Evolutionary conservation across 148 eudicot genomes (phyloP).

Genomic region (Amaranthus palmeri): DNA sequence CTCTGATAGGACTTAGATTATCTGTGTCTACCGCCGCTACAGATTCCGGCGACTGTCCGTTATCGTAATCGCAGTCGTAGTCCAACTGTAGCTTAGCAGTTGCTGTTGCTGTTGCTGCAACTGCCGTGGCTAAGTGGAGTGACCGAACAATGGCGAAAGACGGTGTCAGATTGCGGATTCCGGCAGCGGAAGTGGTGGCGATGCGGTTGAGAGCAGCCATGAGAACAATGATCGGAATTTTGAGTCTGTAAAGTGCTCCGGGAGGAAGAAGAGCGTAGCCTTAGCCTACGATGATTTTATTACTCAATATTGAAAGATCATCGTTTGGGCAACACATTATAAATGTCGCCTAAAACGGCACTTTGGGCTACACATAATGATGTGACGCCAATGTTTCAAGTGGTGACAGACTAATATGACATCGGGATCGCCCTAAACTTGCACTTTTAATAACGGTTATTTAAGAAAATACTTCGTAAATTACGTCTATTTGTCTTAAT

Average conservation of each 20-base stretch:
- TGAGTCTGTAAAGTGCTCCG: background rate
- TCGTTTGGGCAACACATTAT: background rate
- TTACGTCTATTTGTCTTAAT: too few species aligned
- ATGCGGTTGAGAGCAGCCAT: constrained; percentile 22
- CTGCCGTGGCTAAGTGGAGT: constrained; percentile 8
- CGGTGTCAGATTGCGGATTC: background rate
- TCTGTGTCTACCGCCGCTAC: constrained; percentile 19
- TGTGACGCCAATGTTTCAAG: too few species aligned
- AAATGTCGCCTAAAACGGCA: too few species aligned
- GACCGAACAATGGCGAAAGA: constrained; percentile 12
- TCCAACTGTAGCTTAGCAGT: constrained; percentile 33
- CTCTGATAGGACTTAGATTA: constrained; percentile 18
- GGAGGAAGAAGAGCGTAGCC: background rate
- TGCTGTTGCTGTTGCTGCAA: constrained; percentile 22
- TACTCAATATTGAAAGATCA: background rate
- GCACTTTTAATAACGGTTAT: too few species aligned
- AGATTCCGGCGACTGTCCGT: background rate
- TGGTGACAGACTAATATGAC: too few species aligned
- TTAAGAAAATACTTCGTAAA: too few species aligned
- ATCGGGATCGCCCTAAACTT: too few species aligned
- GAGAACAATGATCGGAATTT: background rate
- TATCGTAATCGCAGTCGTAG: constrained; percentile 23
- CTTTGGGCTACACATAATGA: too few species aligned
- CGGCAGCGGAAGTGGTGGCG: background rate
- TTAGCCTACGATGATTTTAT: background rate